Evolutionary conservation across 345 rosid species (phyloP), one percentile per base, ranked within the genome.

Genomic region (Rhizophora apiculata): DNA sequence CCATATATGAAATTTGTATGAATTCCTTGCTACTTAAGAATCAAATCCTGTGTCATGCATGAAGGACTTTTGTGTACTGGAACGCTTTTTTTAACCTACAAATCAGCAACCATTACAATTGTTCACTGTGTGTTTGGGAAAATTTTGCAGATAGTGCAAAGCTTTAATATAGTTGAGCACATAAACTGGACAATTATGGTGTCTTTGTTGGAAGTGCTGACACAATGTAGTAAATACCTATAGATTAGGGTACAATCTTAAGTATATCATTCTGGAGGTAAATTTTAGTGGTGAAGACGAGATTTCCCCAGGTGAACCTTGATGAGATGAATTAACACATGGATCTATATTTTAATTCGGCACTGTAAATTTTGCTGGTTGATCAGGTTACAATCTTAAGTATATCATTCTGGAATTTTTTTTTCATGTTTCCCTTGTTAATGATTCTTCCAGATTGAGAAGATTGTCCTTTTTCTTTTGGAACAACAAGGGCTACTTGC

Each of bases 401-500:
- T 13, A 43, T 43, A 43, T 43, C 49, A 43, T 43, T 43, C 49
- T 43, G 5, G 49, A 43, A 43, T 3, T 0, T 0, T 43, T 43
- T 11, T 43, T 3, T 43, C 49, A 43, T 13, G 49, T 43, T 43
- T 43, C 49, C 5, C 7, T 15, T 39, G 15, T 39, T 39, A 39
- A 10, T 10, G 11, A 39, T 24, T 20, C 10, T 24, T 24, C 60
- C 88, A 96, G 98, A 96, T 96, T 22, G 99, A 96, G 81, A 96
- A 84, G 79, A 86, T 84, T 75, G 99, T 92, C 70, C 98, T 96
- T 52, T 96, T 96, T 75, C 74, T 96, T 77, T 73, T 96, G 87
- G 98, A 96, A 79, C 96, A 90, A 90, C 98, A 92, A 87, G 99
- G 99, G 64, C 68, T 79, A 52, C 89, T 92, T 62, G 86, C 92